These are phyloP conservation scores for Lipomyces spencermartinsiae DNA, from an alignment of 805 yeast species.

Conservation along the genomic window DNA sequence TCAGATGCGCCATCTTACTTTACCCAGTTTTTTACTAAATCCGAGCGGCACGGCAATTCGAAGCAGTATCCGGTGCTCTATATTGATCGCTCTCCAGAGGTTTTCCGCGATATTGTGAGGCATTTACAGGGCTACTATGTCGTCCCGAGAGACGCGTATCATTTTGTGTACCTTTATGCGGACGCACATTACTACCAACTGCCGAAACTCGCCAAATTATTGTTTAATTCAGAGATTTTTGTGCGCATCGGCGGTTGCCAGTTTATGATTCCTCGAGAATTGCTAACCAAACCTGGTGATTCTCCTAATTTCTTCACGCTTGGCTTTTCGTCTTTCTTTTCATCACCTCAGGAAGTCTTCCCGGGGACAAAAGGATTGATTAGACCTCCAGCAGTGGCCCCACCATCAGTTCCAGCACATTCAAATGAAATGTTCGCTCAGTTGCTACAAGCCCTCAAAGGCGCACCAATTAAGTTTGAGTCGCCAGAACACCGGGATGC, in stretches of 20 bases:
- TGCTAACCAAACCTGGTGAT: conserved; percentile 69
- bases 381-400: conserved; percentile 80
- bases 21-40: conserved; percentile 64
- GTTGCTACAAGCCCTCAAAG: conserved; percentile 61
- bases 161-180: conserved; percentile 64
- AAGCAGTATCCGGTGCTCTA: conserved; percentile 53
- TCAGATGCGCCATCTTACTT: conserved; percentile 86
- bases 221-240: conserved; percentile 62
- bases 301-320: conserved; percentile 77
- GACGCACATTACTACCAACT: conserved; percentile 79
- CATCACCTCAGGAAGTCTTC: conserved; percentile 55
- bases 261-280: conserved; percentile 63
- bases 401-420: conserved; percentile 59
- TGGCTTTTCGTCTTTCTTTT: conserved; percentile 59
- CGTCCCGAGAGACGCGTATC: conserved; percentile 62
- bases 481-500: conserved; percentile 62
- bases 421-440: conserved; percentile 62
- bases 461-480: conserved; percentile 56
- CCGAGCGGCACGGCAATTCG: conserved; percentile 43
- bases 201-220: conserved; percentile 57
- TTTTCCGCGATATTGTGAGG: conserved; percentile 67
- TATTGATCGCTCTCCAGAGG: conserved; percentile 75
- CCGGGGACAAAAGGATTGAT: conserved; percentile 52
- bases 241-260: conserved; percentile 63
- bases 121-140: conserved; percentile 81